Base-by-base conservation (phyloP, 1,284 basidiomycete species). In the Lentinus polychrous region DNA sequence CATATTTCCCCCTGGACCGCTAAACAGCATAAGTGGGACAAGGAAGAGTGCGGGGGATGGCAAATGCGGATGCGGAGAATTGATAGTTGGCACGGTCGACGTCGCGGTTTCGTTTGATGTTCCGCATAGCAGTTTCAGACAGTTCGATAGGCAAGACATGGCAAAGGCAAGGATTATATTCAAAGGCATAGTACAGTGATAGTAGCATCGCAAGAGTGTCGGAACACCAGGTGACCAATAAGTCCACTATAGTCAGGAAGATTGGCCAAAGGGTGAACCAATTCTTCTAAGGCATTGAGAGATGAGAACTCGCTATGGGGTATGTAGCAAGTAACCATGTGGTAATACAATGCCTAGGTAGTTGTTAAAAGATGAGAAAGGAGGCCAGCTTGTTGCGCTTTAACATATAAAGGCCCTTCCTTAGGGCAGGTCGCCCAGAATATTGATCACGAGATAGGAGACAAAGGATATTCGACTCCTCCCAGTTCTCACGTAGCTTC, bases 191-290 rank as follows among this genome's bases (percentile, higher is more conserved):
- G 27, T 27, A 5, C 27, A 27, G 10, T 27, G 27, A 5, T 5
- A 27, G 27, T 27, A 5, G 10, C 27, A 27, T 27, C 27, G 27
- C 27, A 27, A 27, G 31, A 24, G 38, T 56, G 54, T 56, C 45
- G 50, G 54, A 46, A 49, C 52, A 48, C 54, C 38, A 56, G 52
- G 52, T 54, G 55, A 53, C 55, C 43, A 46, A 32, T 23, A n/a
- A 22, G 15, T 49, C 46, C 48, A 43, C 51, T 20, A n/a, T 33
- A 23, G 37, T 27, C n/a, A 45, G 50, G 47, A 54, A 15, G 39
- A 43, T 22, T 52, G 51, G 53, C 54, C 54, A 56, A 49, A 54
- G 50, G 38, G 50, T 48, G 52, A 33, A 51, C 41, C 44, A 15
- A n/a, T 52, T 43, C n/a, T 15, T 52, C 55, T 54, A 47, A 49